phyloP scores from a whole-genome alignment of 768 basidiomycete genomes.

The Cyathus striatus region DNA sequence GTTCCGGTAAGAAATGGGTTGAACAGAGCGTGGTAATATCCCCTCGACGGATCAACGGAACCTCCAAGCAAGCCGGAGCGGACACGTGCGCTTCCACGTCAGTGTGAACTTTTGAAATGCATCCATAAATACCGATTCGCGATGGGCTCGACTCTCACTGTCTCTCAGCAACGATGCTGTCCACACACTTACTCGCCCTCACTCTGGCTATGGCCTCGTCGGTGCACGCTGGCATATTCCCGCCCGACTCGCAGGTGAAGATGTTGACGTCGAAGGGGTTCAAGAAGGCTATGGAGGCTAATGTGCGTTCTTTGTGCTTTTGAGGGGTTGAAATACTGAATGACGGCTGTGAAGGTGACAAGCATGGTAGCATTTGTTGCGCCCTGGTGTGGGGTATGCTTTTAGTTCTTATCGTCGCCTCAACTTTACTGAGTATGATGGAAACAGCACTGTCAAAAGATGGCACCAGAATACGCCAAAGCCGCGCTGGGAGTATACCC shows the following conservation, averaged over 20 bases:
- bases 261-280: constrained; percentile 68
- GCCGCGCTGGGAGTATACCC: constrained; percentile 78
- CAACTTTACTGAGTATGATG: constrained; percentile 1
- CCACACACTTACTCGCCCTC: constrained; percentile 29
- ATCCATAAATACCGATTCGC: background rate
- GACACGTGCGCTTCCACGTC: constrained; percentile 1
- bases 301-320: constrained; percentile 42
- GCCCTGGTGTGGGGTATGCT: constrained; percentile 89
- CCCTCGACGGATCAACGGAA: background rate
- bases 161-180: constrained; percentile 18
- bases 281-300: constrained; percentile 65
- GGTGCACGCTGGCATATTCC: constrained; percentile 36
- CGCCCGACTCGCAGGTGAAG: constrained; percentile 58
- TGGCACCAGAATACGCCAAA: constrained; percentile 83
- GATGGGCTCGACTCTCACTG: background rate
- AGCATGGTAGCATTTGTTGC: constrained; percentile 87
- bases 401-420: background rate
- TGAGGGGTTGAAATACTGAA: background rate
- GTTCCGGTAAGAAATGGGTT: background rate
- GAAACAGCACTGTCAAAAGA: constrained; percentile 72
- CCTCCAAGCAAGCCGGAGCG: background rate
- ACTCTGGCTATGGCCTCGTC: constrained; percentile 33
- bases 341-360: constrained; percentile 44
- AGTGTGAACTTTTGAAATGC: background rate
- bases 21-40: background rate